Evolutionary conservation across 768 basidiomycete species (phyloP).

Genomic region (Amanita pseudoporphyria): DNA sequence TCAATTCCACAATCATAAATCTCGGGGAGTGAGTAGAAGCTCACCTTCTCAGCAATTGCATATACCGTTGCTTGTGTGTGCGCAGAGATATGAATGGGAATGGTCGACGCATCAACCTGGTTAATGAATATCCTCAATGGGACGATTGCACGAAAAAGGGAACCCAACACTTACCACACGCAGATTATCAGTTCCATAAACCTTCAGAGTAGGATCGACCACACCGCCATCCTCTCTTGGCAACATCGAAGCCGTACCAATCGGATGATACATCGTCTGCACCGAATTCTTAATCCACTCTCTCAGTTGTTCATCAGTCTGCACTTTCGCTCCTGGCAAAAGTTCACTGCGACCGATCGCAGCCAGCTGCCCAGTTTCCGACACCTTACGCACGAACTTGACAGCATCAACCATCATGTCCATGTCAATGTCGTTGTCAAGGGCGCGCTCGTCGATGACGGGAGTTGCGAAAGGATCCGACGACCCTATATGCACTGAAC

Average conservation of each 20-base stretch:
- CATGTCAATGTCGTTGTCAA: constrained; percentile 5
- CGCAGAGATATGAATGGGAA: constrained; percentile 23
- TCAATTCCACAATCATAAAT: background rate
- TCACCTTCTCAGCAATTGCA: constrained; percentile 13
- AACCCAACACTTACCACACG: constrained; percentile 4
- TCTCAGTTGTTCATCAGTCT: constrained; percentile 8
- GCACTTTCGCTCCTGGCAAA: background rate
- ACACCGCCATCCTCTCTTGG: constrained; percentile 27
- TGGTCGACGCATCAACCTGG: constrained; percentile 25
- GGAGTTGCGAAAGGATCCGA: constrained; percentile 4
- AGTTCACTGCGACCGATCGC: constrained; percentile 3
- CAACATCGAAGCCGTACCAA: constrained; percentile 24
- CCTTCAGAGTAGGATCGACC: constrained; percentile 8
- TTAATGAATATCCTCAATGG: background rate
- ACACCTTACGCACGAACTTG: background rate
- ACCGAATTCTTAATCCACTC: constrained; percentile 10
- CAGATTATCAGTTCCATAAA: constrained; percentile 9
- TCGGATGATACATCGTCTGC: constrained; percentile 5
- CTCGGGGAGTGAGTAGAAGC: background rate
- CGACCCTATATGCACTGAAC: constrained; percentile 6
- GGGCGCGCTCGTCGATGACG: constrained; percentile 7
- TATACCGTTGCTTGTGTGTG: constrained; percentile 16
- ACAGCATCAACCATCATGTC: background rate
- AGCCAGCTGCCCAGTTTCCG: background rate
- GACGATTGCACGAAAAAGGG: too few species aligned